Evolutionary conservation across 2,329 filamentous ascomycete genomes (phyloP).

Genomic region (Aspergillus novoparasiticus): DNA sequence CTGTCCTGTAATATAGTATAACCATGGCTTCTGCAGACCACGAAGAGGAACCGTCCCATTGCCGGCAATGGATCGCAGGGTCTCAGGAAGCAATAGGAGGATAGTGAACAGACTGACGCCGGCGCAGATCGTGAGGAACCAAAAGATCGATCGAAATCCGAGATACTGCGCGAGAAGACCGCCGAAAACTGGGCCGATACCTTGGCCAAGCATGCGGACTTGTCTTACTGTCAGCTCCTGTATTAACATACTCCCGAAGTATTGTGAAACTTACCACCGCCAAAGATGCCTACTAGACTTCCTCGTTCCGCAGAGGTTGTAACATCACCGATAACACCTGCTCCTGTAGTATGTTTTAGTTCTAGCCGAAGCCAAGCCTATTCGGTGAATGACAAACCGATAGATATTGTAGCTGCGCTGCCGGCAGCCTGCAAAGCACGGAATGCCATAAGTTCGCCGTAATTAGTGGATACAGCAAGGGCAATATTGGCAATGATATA

Average conservation of each 20-base stretch:
- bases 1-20: background rate
- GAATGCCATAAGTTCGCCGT: constrained; percentile 10
- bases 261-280: background rate
- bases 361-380: background rate
- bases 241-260: accelerated
- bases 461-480: constrained; percentile 32
- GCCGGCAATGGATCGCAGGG: background rate
- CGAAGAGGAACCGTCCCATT: background rate
- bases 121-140: background rate
- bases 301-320: constrained; percentile 41
- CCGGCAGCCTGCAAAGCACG: constrained; percentile 13
- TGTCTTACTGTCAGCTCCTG: background rate
- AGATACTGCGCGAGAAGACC: background rate
- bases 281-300: constrained; percentile 35
- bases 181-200: background rate
- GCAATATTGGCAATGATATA: constrained; percentile 53
- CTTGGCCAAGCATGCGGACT: background rate
- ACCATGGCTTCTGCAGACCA: background rate
- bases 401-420: constrained; percentile 5
- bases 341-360: background rate
- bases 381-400: constrained; percentile 24
- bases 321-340: constrained; percentile 47
- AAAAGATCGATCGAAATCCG: background rate
- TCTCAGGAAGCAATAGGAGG: background rate
- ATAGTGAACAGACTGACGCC: background rate